Evolutionary conservation across 164 flowering plant species (phyloP), one percentile per base, ranked within the genome.

Genomic region (Magnolia changhungtana): DNA sequence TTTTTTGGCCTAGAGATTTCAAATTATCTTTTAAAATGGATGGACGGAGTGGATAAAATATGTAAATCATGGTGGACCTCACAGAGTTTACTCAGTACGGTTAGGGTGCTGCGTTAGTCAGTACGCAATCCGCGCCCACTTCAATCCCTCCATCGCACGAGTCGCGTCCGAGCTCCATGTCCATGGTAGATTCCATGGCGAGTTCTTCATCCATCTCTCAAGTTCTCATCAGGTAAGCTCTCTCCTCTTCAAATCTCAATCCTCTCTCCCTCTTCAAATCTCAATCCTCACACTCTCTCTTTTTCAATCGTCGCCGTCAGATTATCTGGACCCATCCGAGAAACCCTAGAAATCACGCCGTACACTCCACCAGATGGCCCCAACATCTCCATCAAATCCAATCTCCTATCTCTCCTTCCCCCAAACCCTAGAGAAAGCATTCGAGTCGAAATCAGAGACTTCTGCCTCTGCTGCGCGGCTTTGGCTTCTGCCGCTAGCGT

Each of bases 381-480:
- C 10, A 80, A 75, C 61, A 77, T 92, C 68, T 87, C 92, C 37
- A 50, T 87, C 72, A 92, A 92, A 73, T 81, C 90, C 45, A 21
- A 79, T 2, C 86, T 93, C 50, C 81, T 82, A 68, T 80, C 87
- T 11, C 89, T 92, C 68, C 81, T 96, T 29, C 88, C 90, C 6
- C 50, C 55, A 37, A 27, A 71, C 66, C 76, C 16, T 58, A 78
- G 82, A 6, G 55, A 75, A 72, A 74, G 76, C 21, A 68, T 79
- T 55, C 72, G 19, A 9, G 24, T 65, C 45, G 78, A 84, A 67
- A 75, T 90, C 69, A 85, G 76, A 74, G 84, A 91, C 80, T 89
- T 92, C 74, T 76, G 87, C 23, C 79, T 95, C 7, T 92, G 92
- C 16, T 91, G 93, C 63, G 94, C 98, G 9, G 84, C 88, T 2